These are phyloP conservation scores for Agastache rugosa DNA, from an alignment of 257 asterid genomes.

Conservation along the genomic window DNA sequence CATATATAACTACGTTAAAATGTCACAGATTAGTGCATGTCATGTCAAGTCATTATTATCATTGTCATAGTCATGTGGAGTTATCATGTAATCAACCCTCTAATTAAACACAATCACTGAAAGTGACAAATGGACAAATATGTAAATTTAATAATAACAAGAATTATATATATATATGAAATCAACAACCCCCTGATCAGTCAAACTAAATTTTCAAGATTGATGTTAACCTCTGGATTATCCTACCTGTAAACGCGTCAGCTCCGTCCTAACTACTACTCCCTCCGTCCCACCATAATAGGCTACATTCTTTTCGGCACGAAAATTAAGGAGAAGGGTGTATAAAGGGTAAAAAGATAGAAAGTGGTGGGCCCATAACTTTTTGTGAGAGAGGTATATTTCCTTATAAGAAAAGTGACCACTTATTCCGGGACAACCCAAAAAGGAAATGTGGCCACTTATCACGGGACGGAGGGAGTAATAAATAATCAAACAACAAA, in stretches of 20 bases:
- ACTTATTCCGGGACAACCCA: too few relatives aligned
- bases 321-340: too few relatives aligned
- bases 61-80: background rate
- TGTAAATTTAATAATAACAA: background rate
- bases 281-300: too few relatives aligned
- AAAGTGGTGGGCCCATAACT: too few relatives aligned
- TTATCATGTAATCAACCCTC: background rate
- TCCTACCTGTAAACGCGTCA: conserved; percentile 34
- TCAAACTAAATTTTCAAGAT: conserved; percentile 25
- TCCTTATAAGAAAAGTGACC: too few relatives aligned
- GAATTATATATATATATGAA: background rate
- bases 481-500: background rate
- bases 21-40: conserved; percentile 16
- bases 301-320: too few relatives aligned
- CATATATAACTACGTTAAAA: conserved; percentile 14
- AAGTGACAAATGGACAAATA: background rate
- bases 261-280: background rate
- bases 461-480: too few relatives aligned
- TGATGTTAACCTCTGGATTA: background rate
- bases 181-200: background rate
- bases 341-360: too few relatives aligned
- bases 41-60: conserved; percentile 27
- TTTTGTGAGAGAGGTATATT: too few relatives aligned
- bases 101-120: background rate
- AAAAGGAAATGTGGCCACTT: too few relatives aligned